Percentiles rank a stretch among this genome's conserved stretches.
phyloP scores from a whole-genome alignment of 768 basidiomycete genomes.

The Boletus bicolor region DNA sequence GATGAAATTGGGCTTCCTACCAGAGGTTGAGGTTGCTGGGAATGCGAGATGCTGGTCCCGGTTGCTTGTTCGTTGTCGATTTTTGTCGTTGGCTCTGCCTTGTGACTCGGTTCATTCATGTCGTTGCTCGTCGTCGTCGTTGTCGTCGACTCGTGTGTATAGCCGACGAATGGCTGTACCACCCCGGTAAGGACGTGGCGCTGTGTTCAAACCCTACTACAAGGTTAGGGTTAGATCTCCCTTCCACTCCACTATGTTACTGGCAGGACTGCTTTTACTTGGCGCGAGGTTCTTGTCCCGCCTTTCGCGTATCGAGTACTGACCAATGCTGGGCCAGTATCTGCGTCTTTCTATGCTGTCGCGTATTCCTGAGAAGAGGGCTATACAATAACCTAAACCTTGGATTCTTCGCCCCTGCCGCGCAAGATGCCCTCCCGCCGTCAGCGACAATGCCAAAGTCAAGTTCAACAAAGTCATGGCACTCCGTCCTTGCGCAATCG shows the following conservation, averaged over 20 bases:
- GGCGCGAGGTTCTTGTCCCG: constrained; percentile 19
- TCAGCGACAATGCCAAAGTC: constrained; percentile 19
- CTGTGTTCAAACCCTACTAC: constrained; percentile 25
- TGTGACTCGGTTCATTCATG: constrained; percentile 32
- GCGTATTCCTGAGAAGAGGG: constrained; percentile 53
- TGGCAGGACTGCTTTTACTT: constrained; percentile 8
- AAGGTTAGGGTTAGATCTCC: constrained; percentile 29
- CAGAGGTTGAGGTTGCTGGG: constrained; percentile 23
- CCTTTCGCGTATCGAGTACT: not conserved
- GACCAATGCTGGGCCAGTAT: constrained; percentile 33
- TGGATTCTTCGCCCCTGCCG: constrained; percentile 41
- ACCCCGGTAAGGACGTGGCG: constrained; percentile 8
- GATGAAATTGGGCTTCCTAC: constrained; percentile 10
- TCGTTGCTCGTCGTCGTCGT: constrained; percentile 18
- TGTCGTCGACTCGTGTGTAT: constrained; percentile 4
- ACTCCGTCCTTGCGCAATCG: constrained; percentile 54
- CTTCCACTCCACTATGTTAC: constrained; percentile 13
- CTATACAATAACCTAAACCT: constrained; percentile 66
- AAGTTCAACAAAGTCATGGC: constrained; percentile 35
- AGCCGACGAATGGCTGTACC: constrained; percentile 5
- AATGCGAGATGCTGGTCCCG: constrained; percentile 26
- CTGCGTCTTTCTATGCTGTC: constrained; percentile 53
- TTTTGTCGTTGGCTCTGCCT: constrained; percentile 29
- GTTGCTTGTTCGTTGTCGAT: constrained; percentile 27
- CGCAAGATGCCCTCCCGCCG: constrained; percentile 25